Percentiles rank a stretch among this genome's conserved stretches.
Conservation (phyloP, 202 grass and related monocot genomes). For the Bolboschoenoplectus hybrid region DNA sequence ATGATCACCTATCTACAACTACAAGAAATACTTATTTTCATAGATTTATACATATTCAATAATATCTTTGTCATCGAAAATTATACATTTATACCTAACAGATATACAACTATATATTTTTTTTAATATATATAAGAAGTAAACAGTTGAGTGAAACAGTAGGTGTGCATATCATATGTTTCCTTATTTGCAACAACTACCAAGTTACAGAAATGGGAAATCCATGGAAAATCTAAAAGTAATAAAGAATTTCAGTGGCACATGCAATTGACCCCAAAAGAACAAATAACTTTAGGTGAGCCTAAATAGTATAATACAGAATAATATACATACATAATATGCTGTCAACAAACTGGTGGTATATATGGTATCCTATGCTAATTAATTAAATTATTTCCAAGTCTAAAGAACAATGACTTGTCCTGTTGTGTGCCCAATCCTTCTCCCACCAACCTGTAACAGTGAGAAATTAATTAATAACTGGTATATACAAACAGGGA, state of each 20-base stretch:
- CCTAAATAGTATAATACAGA: neutral
- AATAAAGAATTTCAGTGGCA: constrained; percentile 1
- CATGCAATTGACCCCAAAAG: neutral
- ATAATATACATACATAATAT: neutral
- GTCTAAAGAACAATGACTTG: neutral
- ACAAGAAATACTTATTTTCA: too few relatives aligned
- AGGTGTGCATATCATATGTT: neutral
- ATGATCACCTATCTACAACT: too few relatives aligned
- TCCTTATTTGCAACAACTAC: neutral
- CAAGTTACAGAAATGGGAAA: neutral
- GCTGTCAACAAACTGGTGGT: neutral
- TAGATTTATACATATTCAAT: neutral
- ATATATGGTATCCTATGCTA: constrained; percentile 29
- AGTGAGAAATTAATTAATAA: neutral
- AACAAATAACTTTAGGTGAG: neutral
- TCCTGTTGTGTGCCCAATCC: neutral
- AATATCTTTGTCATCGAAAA: neutral
- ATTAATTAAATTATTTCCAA: constrained; percentile 1
- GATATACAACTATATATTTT: neutral
- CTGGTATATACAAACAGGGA: neutral
- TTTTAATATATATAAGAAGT: neutral
- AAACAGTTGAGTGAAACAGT: neutral
- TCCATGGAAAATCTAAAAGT: neutral
- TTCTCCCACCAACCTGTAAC: constrained; percentile 3
- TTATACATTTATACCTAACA: neutral